Evolutionary conservation across 768 basidiomycete species (phyloP).

Genomic region (Chalciporus pseudorubinellus): DNA sequence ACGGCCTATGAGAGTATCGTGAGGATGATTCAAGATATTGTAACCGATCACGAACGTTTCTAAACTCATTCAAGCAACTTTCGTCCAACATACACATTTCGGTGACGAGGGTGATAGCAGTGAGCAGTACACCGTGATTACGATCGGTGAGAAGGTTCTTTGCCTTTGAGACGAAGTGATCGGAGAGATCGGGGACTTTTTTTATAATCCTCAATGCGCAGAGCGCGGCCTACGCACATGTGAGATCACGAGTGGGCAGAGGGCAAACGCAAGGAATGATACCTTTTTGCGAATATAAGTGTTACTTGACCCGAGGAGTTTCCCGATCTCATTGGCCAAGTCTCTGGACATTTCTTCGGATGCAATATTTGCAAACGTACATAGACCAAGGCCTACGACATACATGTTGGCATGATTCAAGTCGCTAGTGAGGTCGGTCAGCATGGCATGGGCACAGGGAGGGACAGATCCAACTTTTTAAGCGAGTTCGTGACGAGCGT

Average conservation of each 20-base stretch:
- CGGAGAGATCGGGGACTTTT: conserved; percentile 92
- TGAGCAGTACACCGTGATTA: conserved; percentile 93
- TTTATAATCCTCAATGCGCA: conserved; percentile 93
- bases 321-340: conserved; percentile 96
- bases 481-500: conserved; percentile 97
- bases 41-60: conserved; percentile 62
- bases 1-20: conserved; percentile 59
- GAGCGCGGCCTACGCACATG: conserved; percentile 70
- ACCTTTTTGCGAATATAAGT: conserved; percentile 99
- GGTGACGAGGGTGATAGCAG: conserved; percentile 91
- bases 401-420: conserved; percentile 99
- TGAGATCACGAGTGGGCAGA: not conserved
- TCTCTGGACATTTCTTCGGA: conserved; percentile 99
- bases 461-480: conserved; percentile 69
- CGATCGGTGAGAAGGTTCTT: conserved; percentile 92
- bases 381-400: conserved; percentile 93
- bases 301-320: conserved; percentile 94
- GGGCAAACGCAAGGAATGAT: not conserved
- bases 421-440: conserved; percentile 55
- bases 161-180: conserved; percentile 86
- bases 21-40: conserved; percentile 6
- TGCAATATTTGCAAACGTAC: conserved; percentile 98
- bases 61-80: conserved; percentile 76
- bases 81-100: conserved; percentile 90
- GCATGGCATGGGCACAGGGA: not conserved